Evolutionary conservation across 352 stramenopile species (phyloP).

Genomic region (Phytophthora citricola): DNA sequence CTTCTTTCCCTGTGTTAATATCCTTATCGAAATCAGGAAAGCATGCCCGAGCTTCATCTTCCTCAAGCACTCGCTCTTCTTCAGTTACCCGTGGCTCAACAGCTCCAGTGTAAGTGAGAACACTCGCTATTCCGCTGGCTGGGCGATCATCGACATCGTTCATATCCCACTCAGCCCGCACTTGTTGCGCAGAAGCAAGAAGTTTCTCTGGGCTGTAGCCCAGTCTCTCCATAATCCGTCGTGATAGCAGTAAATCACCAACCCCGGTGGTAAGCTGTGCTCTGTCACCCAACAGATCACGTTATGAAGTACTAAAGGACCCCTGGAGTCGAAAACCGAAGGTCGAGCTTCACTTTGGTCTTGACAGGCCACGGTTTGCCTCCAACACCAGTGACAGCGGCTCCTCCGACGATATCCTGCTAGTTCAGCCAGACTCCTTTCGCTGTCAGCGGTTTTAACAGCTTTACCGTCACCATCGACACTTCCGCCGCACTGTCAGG

Average conservation of each 20-base stretch:
- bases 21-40: conserved; percentile 2
- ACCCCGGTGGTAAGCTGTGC: neutral
- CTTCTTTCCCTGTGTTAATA: neutral
- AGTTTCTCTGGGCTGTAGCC: no score
- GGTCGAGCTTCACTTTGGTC: conserved; percentile 20
- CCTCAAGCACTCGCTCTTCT: conserved; percentile 2
- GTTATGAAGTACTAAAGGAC: neutral
- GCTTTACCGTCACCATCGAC: conserved; percentile 15
- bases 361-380: conserved; percentile 11
- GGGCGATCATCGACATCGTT: neutral
- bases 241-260: conserved; percentile 12
- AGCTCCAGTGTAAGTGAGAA: conserved; percentile 1
- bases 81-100: neutral
- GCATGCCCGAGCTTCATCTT: conserved; percentile 13
- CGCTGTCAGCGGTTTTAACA: conserved; percentile 1
- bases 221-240: conserved; percentile 2
- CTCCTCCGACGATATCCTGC: neutral
- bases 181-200: no score
- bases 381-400: neutral
- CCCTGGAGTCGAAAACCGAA: conserved; percentile 13
- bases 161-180: no score
- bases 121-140: neutral
- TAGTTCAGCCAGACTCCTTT: conserved; percentile 3
- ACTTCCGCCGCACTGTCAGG: conserved; percentile 18
- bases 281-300: conserved; percentile 19